Evolutionary conservation across 257 asterid genomes (phyloP).

Genomic region (Petunia axillaris): DNA sequence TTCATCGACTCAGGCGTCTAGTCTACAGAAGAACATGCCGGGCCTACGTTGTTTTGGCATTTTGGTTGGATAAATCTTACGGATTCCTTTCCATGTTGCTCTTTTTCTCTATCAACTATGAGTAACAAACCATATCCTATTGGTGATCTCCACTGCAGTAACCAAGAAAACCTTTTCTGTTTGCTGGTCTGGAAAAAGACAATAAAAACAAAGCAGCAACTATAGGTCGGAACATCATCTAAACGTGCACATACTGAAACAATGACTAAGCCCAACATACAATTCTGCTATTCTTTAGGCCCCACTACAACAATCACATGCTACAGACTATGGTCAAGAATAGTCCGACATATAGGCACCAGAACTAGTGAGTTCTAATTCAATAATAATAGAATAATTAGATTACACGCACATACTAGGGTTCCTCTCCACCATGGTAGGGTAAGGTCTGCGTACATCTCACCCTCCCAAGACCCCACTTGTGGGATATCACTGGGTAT

Average conservation of each 20-base stretch:
- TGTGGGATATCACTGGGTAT: too few species aligned
- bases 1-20: too few species aligned
- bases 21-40: too few species aligned
- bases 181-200: not conserved
- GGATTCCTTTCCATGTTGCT: too few species aligned
- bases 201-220: conserved; percentile 3
- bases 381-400: not conserved
- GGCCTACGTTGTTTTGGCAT: too few species aligned
- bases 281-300: not conserved
- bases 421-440: too few species aligned
- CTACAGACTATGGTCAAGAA: not conserved
- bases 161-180: not conserved
- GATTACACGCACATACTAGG: not conserved
- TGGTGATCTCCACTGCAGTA: too few species aligned
- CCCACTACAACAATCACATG: not conserved
- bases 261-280: not conserved
- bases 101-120: too few species aligned
- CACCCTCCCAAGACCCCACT: too few species aligned
- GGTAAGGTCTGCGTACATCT: too few species aligned
- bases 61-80: too few species aligned
- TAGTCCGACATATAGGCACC: not conserved
- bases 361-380: not conserved
- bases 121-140: too few species aligned
- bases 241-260: conserved; percentile 1
- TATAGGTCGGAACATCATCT: not conserved